phyloP scores from a whole-genome alignment of 805 yeast species.

The Yamadazyma takamatsuzukensis region DNA sequence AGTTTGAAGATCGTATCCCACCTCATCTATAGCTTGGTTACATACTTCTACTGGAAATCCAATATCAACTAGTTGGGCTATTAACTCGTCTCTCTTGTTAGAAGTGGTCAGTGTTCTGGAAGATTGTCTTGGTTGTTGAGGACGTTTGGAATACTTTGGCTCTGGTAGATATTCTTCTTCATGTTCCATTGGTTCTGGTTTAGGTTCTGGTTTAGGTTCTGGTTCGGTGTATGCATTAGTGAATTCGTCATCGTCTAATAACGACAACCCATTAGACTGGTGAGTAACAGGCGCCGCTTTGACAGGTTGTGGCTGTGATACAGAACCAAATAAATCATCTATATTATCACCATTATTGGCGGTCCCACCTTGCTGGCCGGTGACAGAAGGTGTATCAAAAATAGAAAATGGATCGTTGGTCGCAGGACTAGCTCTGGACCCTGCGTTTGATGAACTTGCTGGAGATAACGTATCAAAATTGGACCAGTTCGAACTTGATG shows the following conservation, averaged over 20 bases:
- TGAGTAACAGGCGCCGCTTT: background rate
- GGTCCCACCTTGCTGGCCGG: too few species aligned
- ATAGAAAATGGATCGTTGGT: slow-evolving; percentile 25
- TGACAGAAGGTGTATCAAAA: slow-evolving; percentile 13
- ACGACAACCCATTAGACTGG: slow-evolving; percentile 6
- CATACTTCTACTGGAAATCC: slow-evolving; percentile 68
- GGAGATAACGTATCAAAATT: slow-evolving; percentile 9
- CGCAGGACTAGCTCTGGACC: background rate
- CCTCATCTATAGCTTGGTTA: slow-evolving; percentile 52
- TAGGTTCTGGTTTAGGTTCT: slow-evolving; percentile 5
- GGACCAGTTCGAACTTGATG: slow-evolving; percentile 4
- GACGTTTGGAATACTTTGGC: slow-evolving; percentile 1
- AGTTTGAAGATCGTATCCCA: slow-evolving; percentile 57
- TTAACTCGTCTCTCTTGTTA: slow-evolving; percentile 39
- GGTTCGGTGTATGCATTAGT: slow-evolving; percentile 31
- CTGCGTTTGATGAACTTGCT: slow-evolving; percentile 3
- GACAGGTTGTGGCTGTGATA: background rate
- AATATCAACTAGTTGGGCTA: slow-evolving; percentile 75
- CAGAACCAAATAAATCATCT: too few species aligned
- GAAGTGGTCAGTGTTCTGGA: slow-evolving; percentile 1
- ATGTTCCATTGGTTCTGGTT: background rate
- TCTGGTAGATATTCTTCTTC: background rate
- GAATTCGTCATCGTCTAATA: slow-evolving; percentile 43
- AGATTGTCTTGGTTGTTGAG: slow-evolving; percentile 4
- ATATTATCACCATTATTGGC: too few species aligned